Base-by-base conservation (phyloP, 2,329 filamentous ascomycete species). In the Fusarium pseudocircinatum region DNA sequence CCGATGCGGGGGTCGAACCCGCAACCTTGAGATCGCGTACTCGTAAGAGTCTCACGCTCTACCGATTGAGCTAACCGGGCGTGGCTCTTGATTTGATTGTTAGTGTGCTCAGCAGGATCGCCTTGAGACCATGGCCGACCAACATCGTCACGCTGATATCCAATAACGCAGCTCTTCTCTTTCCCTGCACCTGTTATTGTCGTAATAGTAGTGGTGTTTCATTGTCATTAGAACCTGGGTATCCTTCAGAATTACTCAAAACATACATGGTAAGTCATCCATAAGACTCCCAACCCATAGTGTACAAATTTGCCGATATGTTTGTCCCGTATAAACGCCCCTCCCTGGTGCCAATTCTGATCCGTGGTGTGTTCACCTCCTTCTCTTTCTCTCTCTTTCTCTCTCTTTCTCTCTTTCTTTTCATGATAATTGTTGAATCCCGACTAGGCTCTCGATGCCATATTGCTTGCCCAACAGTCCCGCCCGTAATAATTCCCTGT, bases 41-140 rank as follows among this genome's bases (percentile, higher is more conserved):
- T 78, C 74, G 14, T 87, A 87, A 87, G 89, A 91, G 89, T 90
- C 89, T 90, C 86, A 90, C 88, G 89, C 89, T 91, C 89, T 91
- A 90, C 77, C 78, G 78, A 79, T 79, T 78, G 77, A 79, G 75
- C 77, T 78, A 78, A 78, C 74, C 77, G 82, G 79, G 81, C 79
- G 79, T 82, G 81, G 18, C 61, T 70, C 68, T 71, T 75, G 79
- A 52, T 49, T 70, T 73, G 49, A 53, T 70, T 72, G 52, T n/a
- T 36, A 12, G 10, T 9, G 4, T 2, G 6, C 1, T 4, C 20
- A 36, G 28, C 53, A 60, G 37, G 54, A 50, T 56, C 43, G 42
- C 20, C 30, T 39, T 60, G 15, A 54, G 22, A 34, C 14, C 24
- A 28, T 28, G 24, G 24, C 32, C n/a, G 22, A 15, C 32, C n/a